phyloP scores from a whole-genome alignment of 2,329 filamentous ascomycete genomes.

The Aspergillus ochraceus region DNA sequence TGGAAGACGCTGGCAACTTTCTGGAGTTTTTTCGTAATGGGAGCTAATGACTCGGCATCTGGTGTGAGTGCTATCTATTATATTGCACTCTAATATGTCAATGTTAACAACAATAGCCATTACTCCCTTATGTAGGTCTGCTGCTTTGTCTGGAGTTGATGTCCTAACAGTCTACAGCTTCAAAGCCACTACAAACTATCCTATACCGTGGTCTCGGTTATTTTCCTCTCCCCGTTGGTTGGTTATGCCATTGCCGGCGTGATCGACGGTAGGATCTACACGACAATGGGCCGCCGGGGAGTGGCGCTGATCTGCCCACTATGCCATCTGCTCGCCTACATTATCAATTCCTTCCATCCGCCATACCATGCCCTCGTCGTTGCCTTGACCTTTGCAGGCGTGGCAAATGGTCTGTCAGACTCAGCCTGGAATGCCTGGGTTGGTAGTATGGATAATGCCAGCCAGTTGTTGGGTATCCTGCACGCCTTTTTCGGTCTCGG shows the following conservation, averaged over 20 bases:
- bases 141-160: neutral
- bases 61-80: neutral
- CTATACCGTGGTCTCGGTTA: neutral
- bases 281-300: neutral
- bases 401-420: neutral
- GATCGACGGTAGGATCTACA: neutral
- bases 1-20: constrained; percentile 12
- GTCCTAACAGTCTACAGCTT: neutral
- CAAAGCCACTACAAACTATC: neutral
- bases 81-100: neutral
- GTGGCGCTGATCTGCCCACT: neutral
- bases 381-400: neutral
- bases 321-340: neutral
- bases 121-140: neutral
- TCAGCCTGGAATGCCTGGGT: neutral
- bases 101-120: neutral
- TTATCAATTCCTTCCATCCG: neutral
- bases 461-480: neutral
- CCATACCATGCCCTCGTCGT: neutral
- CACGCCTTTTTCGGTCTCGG: neutral
- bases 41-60: constrained; percentile 37
- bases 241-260: neutral
- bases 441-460: neutral
- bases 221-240: neutral
- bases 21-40: constrained; percentile 24